Conservation (phyloP, 1,284 basidiomycete species). For the Athelia psychrophila region DNA sequence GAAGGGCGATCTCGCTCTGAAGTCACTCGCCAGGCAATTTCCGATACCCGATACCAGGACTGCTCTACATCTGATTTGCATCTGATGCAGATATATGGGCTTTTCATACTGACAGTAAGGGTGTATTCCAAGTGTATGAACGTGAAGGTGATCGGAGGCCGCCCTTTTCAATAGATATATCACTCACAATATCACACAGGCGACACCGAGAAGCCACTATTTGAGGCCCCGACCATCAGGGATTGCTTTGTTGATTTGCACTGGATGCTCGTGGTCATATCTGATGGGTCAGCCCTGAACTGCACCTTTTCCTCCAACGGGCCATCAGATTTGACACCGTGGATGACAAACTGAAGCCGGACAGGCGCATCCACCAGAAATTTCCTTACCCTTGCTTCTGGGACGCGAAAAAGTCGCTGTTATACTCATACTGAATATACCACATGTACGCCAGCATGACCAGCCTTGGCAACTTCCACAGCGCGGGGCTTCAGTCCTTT, state of each 20-base stretch:
- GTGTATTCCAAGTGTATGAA: slow-evolving; percentile 83
- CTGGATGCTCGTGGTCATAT: slow-evolving; percentile 81
- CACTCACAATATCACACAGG: slow-evolving; percentile 4
- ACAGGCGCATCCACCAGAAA: slow-evolving; percentile 89
- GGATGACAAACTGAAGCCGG: slow-evolving; percentile 96
- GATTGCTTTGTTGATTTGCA: slow-evolving; percentile 99
- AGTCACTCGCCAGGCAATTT: slow-evolving; percentile 55
- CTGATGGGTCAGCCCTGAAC: slow-evolving; percentile 93
- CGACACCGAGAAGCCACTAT: slow-evolving; percentile 56
- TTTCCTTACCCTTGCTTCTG: slow-evolving; percentile 94
- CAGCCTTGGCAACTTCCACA: slow-evolving; percentile 92
- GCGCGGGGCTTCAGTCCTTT: slow-evolving; percentile 83
- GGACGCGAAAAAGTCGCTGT: slow-evolving; percentile 90
- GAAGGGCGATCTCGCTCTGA: slow-evolving; percentile 35
- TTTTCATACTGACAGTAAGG: slow-evolving; percentile 80
- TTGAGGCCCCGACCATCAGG: slow-evolving; percentile 81
- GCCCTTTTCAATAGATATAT: background rate
- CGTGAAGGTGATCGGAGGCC: slow-evolving; percentile 35
- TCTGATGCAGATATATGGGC: slow-evolving; percentile 52
- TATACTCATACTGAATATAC: slow-evolving; percentile 96
- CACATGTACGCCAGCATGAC: slow-evolving; percentile 98
- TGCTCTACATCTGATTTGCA: slow-evolving; percentile 76
- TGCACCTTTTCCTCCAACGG: slow-evolving; percentile 94
- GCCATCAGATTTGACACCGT: slow-evolving; percentile 97
- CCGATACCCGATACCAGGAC: slow-evolving; percentile 55